Evolutionary conservation across 208 protist genomes (phyloP).

Genomic region (Acanthamoeba comandoni): DNA sequence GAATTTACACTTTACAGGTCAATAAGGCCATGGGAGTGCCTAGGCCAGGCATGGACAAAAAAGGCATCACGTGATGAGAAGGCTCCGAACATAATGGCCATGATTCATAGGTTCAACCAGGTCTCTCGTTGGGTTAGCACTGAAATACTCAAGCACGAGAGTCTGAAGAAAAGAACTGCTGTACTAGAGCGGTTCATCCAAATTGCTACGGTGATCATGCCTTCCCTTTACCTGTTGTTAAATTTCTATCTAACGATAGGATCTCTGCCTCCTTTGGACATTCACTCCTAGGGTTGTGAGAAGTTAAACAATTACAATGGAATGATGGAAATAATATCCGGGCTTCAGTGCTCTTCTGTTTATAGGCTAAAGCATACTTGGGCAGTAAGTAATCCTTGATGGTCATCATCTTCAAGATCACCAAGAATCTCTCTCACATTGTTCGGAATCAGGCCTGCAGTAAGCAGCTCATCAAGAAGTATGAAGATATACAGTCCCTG

Average conservation of each 20-base stretch:
- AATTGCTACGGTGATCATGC: constrained; percentile 61
- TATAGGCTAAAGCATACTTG: constrained; percentile 70
- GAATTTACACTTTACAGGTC: constrained; percentile 53
- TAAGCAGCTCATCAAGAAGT: constrained; percentile 70
- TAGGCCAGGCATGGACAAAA: constrained; percentile 74
- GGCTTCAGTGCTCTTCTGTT: constrained; percentile 63
- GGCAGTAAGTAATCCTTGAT: background rate
- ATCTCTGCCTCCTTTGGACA: background rate
- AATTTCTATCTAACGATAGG: background rate
- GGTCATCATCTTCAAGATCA: background rate
- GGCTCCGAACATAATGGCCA: constrained; percentile 60
- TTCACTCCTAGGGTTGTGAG: constrained; percentile 18
- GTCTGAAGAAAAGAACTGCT: constrained; percentile 13
- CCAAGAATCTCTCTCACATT: background rate
- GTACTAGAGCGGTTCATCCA: constrained; percentile 64
- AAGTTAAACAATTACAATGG: constrained; percentile 75
- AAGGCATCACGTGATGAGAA: constrained; percentile 60
- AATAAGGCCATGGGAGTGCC: constrained; percentile 72
- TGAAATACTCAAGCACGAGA: constrained; percentile 61
- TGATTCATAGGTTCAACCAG: constrained; percentile 72
- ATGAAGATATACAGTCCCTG: constrained; percentile 29
- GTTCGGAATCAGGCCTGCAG: too few relatives aligned
- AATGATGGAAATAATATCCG: constrained; percentile 72
- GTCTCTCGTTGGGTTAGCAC: constrained; percentile 71
- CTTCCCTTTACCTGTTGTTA: background rate